A percentile compares a stretch with the other conserved stretches of the same genome.
Evolutionary conservation across 2,329 filamentous ascomycete species (phyloP).

Genomic region (Grosmannia penicillata): DNA sequence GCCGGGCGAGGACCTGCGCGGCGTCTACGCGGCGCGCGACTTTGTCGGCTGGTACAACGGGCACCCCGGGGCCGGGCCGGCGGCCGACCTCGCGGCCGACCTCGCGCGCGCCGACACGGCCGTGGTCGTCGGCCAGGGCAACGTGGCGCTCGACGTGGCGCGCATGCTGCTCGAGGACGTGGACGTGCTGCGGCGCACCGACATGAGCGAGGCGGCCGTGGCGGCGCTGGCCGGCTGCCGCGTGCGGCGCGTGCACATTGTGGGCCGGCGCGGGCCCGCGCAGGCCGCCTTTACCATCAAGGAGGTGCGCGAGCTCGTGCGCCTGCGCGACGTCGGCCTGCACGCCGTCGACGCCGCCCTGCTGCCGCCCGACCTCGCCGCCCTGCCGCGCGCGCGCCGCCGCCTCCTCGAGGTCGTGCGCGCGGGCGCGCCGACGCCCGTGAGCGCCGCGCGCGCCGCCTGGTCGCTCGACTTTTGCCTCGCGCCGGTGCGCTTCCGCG

Average conservation of each 20-base stretch:
- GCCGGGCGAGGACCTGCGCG: constrained; percentile 62
- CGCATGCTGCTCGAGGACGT: constrained; percentile 70
- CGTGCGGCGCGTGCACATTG: constrained; percentile 68
- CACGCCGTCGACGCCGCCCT: constrained; percentile 50
- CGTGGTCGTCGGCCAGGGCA: constrained; percentile 84
- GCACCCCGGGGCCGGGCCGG: constrained; percentile 46
- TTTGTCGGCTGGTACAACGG: constrained; percentile 99
- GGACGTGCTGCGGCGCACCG: constrained; percentile 60
- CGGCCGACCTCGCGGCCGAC: constrained; percentile 37
- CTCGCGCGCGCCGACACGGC: constrained; percentile 65
- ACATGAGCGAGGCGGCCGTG: constrained; percentile 77
- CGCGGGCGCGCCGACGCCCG: constrained; percentile 49
- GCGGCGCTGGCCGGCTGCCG: constrained; percentile 57
- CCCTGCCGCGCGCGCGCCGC: constrained; percentile 59
- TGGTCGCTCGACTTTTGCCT: constrained; percentile 82
- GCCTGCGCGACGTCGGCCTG: constrained; percentile 58
- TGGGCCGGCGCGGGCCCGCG: constrained; percentile 77
- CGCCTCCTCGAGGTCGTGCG: constrained; percentile 68
- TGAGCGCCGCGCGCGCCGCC: constrained; percentile 39
- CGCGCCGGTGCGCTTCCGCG: constrained; percentile 55
- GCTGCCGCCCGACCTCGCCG: constrained; percentile 50
- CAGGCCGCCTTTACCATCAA: constrained; percentile 96
- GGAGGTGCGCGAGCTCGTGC: constrained; percentile 77
- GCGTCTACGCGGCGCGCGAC: constrained; percentile 75
- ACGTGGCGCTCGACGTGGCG: constrained; percentile 88